Conservation (phyloP, 257 asterid species). For the Voacanga thouarsii region DNA sequence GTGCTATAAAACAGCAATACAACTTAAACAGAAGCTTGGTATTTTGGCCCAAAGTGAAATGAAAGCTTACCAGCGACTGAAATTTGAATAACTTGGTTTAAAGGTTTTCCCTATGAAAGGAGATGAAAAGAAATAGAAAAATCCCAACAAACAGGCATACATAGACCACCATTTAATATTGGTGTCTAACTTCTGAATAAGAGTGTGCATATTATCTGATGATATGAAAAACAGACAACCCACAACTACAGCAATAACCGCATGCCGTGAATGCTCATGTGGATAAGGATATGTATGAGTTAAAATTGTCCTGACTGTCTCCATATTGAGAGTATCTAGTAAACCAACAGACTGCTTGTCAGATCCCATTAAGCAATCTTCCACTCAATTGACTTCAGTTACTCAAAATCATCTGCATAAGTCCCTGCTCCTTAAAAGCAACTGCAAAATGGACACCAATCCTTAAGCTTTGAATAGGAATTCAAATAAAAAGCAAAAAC, state of each 20-base stretch:
- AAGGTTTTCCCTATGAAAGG: slow-evolving; percentile 94
- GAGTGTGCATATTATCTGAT: slow-evolving; percentile 94
- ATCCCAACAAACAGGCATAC: slow-evolving; percentile 96
- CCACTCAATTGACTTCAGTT: slow-evolving; percentile 17
- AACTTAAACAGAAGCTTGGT: slow-evolving; percentile 2
- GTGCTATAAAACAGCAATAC: background rate
- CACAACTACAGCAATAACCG: slow-evolving; percentile 82
- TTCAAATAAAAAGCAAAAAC: background rate
- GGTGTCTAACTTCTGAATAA: slow-evolving; percentile 95
- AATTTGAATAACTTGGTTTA: slow-evolving; percentile 95
- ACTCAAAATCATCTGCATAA: slow-evolving; percentile 25
- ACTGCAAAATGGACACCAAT: slow-evolving; percentile 19
- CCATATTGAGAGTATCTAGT: slow-evolving; percentile 79
- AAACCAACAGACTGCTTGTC: slow-evolving; percentile 62
- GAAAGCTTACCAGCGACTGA: slow-evolving; percentile 80
- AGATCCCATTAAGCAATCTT: slow-evolving; percentile 49
- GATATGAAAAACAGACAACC: slow-evolving; percentile 98
- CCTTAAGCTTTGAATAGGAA: slow-evolving; percentile 27
- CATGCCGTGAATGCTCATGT: slow-evolving; percentile 98
- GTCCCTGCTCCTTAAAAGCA: slow-evolving; percentile 26
- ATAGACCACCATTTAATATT: slow-evolving; percentile 99
- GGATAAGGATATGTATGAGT: slow-evolving; percentile 93
- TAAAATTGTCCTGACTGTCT: slow-evolving; percentile 86
- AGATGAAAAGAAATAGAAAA: slow-evolving; percentile 97
- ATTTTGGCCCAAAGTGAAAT: slow-evolving; percentile 5